Conservation (phyloP, 495 filamentous ascomycete genomes). For the Haplographium delicatum region DNA sequence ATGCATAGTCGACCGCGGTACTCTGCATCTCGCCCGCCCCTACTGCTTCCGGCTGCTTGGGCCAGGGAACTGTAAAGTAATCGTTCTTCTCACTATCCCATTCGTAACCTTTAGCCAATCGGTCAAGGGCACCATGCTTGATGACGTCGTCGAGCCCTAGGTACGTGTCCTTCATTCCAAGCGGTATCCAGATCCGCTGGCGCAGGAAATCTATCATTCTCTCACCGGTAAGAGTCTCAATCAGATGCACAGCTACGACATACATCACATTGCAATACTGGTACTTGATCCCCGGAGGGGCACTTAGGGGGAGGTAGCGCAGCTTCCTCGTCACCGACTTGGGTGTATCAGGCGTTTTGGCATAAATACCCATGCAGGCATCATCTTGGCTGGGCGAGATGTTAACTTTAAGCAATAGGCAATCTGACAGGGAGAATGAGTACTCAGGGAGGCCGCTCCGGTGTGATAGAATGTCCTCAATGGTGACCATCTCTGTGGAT, state of each 20-base stretch:
- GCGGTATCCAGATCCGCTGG: constrained; percentile 38
- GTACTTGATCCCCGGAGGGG: constrained; percentile 34
- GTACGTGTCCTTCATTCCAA: constrained; percentile 41
- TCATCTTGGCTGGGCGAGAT: constrained; percentile 6
- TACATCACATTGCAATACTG: constrained; percentile 52
- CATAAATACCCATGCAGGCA: constrained; percentile 5
- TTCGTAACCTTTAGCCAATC: constrained; percentile 27
- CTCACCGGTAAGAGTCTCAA: constrained; percentile 37
- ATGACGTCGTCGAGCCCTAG: constrained; percentile 35
- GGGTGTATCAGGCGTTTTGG: constrained; percentile 24
- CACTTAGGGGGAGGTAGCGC: constrained; percentile 35
- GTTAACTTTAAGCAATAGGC: background rate
- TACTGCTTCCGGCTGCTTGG: constrained; percentile 30
- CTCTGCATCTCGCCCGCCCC: constrained; percentile 47
- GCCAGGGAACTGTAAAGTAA: constrained; percentile 18
- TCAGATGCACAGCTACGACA: constrained; percentile 34
- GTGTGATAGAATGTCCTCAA: constrained; percentile 47
- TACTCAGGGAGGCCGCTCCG: constrained; percentile 43
- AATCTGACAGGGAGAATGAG: constrained; percentile 8
- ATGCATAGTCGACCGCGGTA: constrained; percentile 44
- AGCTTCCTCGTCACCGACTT: constrained; percentile 32
- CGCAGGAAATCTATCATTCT: constrained; percentile 37
- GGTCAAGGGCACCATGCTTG: constrained; percentile 3
- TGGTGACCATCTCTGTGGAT: constrained; percentile 39
- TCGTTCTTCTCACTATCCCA: constrained; percentile 4